Base-by-base conservation (phyloP, 164 flowering plant genomes). In the Dillenia suffruticosa region DNA sequence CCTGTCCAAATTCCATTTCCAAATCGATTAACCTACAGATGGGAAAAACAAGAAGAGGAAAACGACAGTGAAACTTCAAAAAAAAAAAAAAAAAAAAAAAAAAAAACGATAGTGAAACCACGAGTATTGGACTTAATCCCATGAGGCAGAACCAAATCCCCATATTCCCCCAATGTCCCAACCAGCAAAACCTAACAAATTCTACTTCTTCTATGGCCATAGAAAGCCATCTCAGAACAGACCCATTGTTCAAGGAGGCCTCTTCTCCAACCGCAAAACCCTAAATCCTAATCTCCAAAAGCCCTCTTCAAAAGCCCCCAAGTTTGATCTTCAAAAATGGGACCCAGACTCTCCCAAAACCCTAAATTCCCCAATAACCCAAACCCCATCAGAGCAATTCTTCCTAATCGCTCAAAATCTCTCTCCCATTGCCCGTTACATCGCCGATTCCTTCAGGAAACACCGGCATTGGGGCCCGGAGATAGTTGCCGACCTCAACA, bases 381-480 rank as follows among this genome's bases (percentile, higher is more conserved):
- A 62, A 52, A 56, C 79, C 78, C 77, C 82, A 64, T 74, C 82
- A 0, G 76, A 81, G 58, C 63, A 72, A 9, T 82, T 78, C 77
- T 79, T 84, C 83, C 45, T 69, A 13, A 46, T 68, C 13, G 78
- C 80, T 53, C 78, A 66, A 60, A 71, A 68, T 56, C 84, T 94
- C 61, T 89, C 97, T 45, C 99, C 99, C 1, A 80, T 94, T 46
- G 96, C 97, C 51, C 81, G 96, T 5, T 94, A 80, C 89, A 85
- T 94, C 63, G 72, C 77, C 54, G 97, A 94, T 61, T 75, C 95
- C 51, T 86, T 94, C 79, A 83, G 87, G 5, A 86, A 78, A 64
- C 80, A 86, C 78, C 51, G 52, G 14, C 40, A 66, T 19, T 94
- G 99, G 99, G 83, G 86, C 13, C 89, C 88, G 0, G 47, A 62